phyloP scores from a whole-genome alignment of 1,284 basidiomycete species.

The Ceratobasidium sp. region DNA sequence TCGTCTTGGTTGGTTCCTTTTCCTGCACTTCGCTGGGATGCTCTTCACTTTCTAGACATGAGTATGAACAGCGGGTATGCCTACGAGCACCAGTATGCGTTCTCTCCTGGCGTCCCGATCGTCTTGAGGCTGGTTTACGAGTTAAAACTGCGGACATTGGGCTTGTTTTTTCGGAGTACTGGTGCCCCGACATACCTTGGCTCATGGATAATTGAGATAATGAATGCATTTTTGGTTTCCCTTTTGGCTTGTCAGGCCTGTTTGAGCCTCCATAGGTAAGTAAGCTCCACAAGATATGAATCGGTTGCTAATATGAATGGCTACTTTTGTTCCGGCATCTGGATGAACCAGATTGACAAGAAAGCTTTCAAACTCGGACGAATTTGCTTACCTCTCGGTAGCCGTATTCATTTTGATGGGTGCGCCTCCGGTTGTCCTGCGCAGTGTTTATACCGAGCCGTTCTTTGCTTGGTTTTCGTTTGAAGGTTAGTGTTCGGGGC shows the following conservation, averaged over 20 bases:
- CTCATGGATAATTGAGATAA: neutral
- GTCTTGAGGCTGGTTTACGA: slow-evolving; percentile 56
- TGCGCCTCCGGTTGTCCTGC: slow-evolving; percentile 74
- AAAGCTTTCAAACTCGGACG: slow-evolving; percentile 50
- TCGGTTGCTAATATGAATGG: neutral
- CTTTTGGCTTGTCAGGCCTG: neutral
- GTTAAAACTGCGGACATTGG: neutral
- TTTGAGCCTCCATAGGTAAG: neutral
- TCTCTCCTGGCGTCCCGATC: slow-evolving; percentile 73
- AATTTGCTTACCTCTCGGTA: slow-evolving; percentile 65
- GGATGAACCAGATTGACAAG: neutral
- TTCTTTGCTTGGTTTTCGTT: slow-evolving; percentile 85
- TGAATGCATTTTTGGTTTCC: neutral
- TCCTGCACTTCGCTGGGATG: slow-evolving; percentile 82
- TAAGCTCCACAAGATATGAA: neutral
- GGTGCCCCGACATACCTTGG: neutral
- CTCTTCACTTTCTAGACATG: slow-evolving; percentile 77
- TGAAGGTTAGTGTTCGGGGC: slow-evolving; percentile 56
- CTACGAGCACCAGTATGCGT: slow-evolving; percentile 89
- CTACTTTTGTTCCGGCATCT: neutral
- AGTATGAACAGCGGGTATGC: slow-evolving; percentile 65
- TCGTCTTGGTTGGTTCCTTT: slow-evolving; percentile 23
- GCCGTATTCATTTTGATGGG: slow-evolving; percentile 80
- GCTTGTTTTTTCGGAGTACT: neutral
- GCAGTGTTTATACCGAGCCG: slow-evolving; percentile 82